Evolutionary conservation across 208 protist genomes (phyloP).

Genomic region (Acanthamoeba royreba): DNA sequence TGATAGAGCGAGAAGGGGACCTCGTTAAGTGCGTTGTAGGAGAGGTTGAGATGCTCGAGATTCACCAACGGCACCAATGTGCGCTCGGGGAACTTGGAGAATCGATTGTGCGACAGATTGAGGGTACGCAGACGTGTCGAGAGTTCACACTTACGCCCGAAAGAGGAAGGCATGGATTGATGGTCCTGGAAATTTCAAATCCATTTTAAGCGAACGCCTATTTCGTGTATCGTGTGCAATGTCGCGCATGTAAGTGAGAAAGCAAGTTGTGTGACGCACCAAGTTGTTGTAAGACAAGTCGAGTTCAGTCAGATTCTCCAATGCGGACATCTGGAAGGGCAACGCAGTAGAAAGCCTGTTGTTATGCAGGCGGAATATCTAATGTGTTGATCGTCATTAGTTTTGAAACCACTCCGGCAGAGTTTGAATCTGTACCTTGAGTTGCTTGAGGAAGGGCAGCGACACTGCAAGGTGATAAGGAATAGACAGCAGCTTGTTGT

Average conservation of each 20-base stretch:
- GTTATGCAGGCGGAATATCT: background rate
- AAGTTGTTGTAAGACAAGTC: background rate
- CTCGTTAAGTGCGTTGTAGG: background rate
- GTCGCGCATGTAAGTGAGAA: background rate
- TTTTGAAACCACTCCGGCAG: background rate
- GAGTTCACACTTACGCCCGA: slow-evolving; percentile 3
- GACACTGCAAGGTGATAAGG: background rate
- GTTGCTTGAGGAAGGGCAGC: background rate
- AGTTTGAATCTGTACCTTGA: background rate
- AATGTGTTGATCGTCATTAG: background rate
- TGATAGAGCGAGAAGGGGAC: background rate
- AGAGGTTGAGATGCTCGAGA: background rate
- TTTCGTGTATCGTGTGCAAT: background rate
- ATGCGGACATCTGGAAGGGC: background rate
- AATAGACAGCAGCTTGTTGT: background rate
- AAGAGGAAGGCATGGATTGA: background rate
- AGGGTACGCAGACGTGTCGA: background rate
- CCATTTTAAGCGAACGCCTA: background rate
- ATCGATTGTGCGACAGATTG: background rate
- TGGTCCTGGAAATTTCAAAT: background rate
- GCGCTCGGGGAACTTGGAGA: slow-evolving; percentile 18
- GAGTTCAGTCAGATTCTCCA: background rate
- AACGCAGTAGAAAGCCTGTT: background rate
- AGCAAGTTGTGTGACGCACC: background rate
- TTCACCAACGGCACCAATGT: background rate